Evolutionary conservation across 371 early-diverging fungal species (phyloP).

Genomic region (Parasitella parasitica): DNA sequence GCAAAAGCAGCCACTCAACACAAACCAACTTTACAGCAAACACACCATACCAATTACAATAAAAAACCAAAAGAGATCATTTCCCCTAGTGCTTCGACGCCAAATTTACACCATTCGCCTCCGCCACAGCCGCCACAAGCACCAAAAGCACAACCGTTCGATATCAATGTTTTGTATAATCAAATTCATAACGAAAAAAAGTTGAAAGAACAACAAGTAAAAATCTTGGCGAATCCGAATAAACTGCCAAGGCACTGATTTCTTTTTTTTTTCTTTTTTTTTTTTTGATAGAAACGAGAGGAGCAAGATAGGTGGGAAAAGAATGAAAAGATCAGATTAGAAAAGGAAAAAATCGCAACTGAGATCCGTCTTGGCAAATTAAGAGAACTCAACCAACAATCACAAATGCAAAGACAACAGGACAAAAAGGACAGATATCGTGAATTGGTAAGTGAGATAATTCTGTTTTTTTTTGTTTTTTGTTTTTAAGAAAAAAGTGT

Average conservation of each 20-base stretch:
- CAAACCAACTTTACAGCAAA: background rate
- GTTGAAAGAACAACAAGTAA: conserved; percentile 36
- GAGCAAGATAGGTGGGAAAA: conserved; percentile 21
- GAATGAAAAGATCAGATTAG: conserved; percentile 17
- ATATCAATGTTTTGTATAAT: conserved; percentile 27
- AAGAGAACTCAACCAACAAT: conserved; percentile 16
- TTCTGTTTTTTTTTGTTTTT: no score
- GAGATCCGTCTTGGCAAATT: conserved; percentile 15
- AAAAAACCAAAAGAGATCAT: background rate
- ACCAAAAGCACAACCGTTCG: conserved; percentile 16
- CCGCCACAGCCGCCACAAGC: background rate
- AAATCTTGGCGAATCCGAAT: background rate
- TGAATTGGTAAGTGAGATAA: conserved; percentile 5
- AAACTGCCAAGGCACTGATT: no score
- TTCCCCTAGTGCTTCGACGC: background rate
- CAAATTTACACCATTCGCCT: background rate
- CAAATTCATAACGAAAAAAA: conserved; percentile 32
- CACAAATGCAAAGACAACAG: background rate
- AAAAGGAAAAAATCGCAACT: conserved; percentile 8
- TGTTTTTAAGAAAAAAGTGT: no score
- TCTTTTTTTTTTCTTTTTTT: no score
- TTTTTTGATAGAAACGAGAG: conserved; percentile 17
- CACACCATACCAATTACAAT: background rate
- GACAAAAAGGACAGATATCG: conserved; percentile 7
- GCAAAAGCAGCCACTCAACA: background rate